phyloP scores from a whole-genome alignment of 164 flowering plant genomes.

The Paratinospora sagittata region DNA sequence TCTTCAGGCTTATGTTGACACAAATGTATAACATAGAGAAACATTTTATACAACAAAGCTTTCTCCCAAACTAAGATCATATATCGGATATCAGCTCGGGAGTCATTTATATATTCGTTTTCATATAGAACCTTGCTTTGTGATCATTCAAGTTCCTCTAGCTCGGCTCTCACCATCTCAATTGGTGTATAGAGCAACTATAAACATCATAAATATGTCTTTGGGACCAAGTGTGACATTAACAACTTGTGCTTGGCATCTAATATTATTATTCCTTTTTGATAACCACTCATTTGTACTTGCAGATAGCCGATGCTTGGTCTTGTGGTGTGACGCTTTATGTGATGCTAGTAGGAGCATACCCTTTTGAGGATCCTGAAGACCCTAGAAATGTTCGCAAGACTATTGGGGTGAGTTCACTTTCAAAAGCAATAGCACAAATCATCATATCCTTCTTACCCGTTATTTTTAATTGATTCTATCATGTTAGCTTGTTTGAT shows the following conservation, averaged over 20 bases:
- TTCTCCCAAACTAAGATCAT: no score
- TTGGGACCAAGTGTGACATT: no score
- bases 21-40: not conserved
- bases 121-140: no score
- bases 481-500: not conserved
- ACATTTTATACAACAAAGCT: no score
- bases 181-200: no score
- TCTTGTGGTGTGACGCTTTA: slow-evolving; percentile 12
- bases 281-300: not conserved
- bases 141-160: no score
- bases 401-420: slow-evolving; percentile 6
- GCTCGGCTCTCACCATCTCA: no score
- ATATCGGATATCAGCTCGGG: no score
- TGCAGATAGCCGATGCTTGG: slow-evolving; percentile 14
- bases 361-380: slow-evolving; percentile 7
- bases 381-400: slow-evolving; percentile 8
- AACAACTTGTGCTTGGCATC: no score
- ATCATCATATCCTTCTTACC: not conserved
- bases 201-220: no score
- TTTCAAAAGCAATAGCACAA: not conserved
- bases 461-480: not conserved
- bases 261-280: no score
- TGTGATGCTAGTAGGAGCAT: slow-evolving; percentile 9
- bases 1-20: not conserved
- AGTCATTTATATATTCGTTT: no score